Percentiles rank a stretch among this genome's conserved stretches.
These are phyloP conservation scores for Yamadazyma insecticola DNA, from an alignment of 805 yeast genomes.

Conservation along the genomic window DNA sequence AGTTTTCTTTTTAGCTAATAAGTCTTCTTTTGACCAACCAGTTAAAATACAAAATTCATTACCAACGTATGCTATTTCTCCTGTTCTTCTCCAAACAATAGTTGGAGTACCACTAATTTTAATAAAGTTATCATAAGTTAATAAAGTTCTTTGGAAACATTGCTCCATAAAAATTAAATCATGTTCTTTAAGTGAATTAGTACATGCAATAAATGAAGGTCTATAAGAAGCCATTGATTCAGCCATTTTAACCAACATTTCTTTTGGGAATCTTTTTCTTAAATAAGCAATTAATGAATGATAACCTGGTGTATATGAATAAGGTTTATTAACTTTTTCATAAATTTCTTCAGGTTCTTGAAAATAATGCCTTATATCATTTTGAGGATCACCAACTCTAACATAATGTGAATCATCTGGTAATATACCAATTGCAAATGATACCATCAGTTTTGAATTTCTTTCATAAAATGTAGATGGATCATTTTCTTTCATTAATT, in stretches of 20 bases:
- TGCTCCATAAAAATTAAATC: constrained; percentile 95
- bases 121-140: constrained; percentile 85
- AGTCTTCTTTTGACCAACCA: constrained; percentile 77
- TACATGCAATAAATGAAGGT: constrained; percentile 90
- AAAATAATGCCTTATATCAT: constrained; percentile 18
- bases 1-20: constrained; percentile 57
- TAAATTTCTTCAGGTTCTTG: constrained; percentile 78
- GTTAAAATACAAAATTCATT: constrained; percentile 87
- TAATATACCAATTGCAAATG: constrained; percentile 44
- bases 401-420: constrained; percentile 30
- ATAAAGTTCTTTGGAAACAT: constrained; percentile 85
- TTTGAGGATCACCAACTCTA: constrained; percentile 11
- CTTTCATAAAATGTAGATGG: constrained; percentile 37
- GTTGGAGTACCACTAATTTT: constrained; percentile 90
- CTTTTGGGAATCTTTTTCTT: constrained; percentile 61
- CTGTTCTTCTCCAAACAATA: constrained; percentile 91
- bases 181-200: constrained; percentile 81
- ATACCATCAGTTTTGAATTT: constrained; percentile 38
- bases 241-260: constrained; percentile 75
- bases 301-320: constrained; percentile 86
- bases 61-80: constrained; percentile 93
- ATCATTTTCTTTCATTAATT: constrained; percentile 31
- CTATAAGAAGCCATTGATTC: constrained; percentile 85
- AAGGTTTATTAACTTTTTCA: constrained; percentile 68
- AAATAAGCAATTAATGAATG: constrained; percentile 76